phyloP scores from a whole-genome alignment of 257 asterid species.

The Osmanthus fragrans region DNA sequence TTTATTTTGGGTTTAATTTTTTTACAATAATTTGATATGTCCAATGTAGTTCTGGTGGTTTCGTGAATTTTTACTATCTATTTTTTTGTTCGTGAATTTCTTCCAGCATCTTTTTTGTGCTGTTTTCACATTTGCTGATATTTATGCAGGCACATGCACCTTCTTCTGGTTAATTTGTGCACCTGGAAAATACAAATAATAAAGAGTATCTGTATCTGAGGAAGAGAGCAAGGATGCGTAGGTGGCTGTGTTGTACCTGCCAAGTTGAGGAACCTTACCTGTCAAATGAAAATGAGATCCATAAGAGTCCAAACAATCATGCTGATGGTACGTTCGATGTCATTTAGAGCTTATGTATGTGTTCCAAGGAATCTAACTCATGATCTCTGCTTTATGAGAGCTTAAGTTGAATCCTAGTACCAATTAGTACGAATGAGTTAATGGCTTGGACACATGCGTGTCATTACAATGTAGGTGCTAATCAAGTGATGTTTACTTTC shows the following conservation, averaged over 20 bases:
- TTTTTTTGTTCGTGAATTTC: not conserved
- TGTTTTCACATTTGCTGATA: conserved; percentile 14
- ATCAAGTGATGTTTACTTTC: not conserved
- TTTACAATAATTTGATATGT: conserved; percentile 5
- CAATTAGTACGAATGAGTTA: no score
- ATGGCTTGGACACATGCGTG: no score
- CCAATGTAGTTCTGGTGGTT: conserved; percentile 10
- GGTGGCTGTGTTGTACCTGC: conserved; percentile 87
- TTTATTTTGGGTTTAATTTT: not conserved
- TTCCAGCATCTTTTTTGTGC: conserved; percentile 8
- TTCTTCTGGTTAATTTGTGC: conserved; percentile 65
- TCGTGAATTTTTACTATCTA: not conserved
- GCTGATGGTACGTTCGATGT: conserved; percentile 53
- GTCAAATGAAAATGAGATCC: conserved; percentile 63
- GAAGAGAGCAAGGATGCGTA: conserved; percentile 75
- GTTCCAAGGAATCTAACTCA: no score
- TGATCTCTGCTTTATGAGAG: no score
- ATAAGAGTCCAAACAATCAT: conserved; percentile 62
- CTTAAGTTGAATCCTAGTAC: no score
- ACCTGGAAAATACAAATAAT: conserved; percentile 52
- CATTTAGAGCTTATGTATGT: not conserved
- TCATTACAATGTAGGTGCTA: not conserved
- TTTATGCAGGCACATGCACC: conserved; percentile 62
- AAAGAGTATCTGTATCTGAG: conserved; percentile 56
- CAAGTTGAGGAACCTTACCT: conserved; percentile 67